Percentiles rank a stretch among this genome's conserved stretches.
Conservation (phyloP, 192 early-diverging fungal genomes). For the Coemansia erecta region DNA sequence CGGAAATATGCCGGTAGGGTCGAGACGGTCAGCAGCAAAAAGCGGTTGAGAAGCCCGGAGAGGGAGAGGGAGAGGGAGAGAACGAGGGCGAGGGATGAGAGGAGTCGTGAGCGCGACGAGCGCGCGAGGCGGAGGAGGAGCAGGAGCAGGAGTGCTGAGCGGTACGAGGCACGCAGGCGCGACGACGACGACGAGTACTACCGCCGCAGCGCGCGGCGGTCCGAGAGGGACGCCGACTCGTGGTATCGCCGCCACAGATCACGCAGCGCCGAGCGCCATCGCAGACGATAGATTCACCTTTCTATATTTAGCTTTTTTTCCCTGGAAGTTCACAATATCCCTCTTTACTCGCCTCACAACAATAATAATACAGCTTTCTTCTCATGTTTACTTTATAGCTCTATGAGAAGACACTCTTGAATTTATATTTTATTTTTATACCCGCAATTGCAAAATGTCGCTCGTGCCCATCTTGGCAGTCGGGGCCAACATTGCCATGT, state of each 20-base stretch:
- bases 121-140: neutral
- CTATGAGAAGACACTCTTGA: no score
- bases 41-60: neutral
- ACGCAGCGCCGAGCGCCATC: conserved; percentile 23
- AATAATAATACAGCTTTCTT: neutral
- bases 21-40: neutral
- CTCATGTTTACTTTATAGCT: neutral
- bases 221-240: conserved; percentile 10
- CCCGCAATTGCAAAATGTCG: conserved; percentile 18
- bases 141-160: neutral
- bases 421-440: no score
- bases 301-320: neutral
- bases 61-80: neutral
- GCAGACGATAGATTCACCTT: conserved; percentile 2
- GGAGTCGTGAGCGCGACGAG: neutral
- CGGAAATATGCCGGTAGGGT: conserved; percentile 12
- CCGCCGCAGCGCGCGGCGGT: neutral
- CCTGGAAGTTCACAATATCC: neutral
- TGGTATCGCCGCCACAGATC: conserved; percentile 17
- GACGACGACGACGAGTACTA: conserved; percentile 16
- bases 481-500: conserved; percentile 32
- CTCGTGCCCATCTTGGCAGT: conserved; percentile 25
- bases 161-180: neutral
- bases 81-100: neutral
- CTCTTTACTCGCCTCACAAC: neutral